Evolutionary conservation across 768 basidiomycete genomes (phyloP).

Genomic region (Auricularia heimuer): DNA sequence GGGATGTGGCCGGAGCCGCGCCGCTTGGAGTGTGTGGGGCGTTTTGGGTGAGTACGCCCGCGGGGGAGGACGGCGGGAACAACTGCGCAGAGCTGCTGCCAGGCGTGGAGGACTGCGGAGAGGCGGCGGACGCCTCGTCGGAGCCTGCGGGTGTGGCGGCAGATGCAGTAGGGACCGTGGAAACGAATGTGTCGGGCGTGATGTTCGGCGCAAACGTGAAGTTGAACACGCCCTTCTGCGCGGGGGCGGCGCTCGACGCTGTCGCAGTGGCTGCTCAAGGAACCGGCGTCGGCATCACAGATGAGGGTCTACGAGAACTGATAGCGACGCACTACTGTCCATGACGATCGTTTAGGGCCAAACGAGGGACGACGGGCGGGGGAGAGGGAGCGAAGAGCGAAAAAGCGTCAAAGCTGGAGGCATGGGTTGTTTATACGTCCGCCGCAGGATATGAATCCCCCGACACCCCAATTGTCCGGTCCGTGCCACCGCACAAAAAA

Average conservation of each 20-base stretch:
- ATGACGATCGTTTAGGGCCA: not conserved
- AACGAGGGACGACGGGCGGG: not conserved
- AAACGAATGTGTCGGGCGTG: conserved; percentile 42
- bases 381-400: not conserved
- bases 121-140: conserved; percentile 18
- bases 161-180: conserved; percentile 7
- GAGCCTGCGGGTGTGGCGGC: conserved; percentile 17
- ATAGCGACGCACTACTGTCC: not conserved
- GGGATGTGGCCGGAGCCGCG: conserved; percentile 39
- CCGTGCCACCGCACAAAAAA: not conserved
- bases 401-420: not conserved
- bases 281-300: not conserved
- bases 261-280: not conserved
- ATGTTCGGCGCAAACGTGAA: conserved; percentile 56
- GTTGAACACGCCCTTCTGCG: conserved; percentile 13
- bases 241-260: not conserved
- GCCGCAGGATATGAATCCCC: not conserved
- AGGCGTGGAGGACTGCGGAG: conserved; percentile 14
- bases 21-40: conserved; percentile 51
- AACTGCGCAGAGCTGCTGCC: conserved; percentile 25
- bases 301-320: not conserved
- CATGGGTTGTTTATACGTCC: not conserved
- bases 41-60: conserved; percentile 17
- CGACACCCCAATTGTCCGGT: not conserved
- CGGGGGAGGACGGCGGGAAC: conserved; percentile 45